Percentiles rank a stretch among this genome's conserved stretches.
Conservation (phyloP, 176 grass and related monocot genomes). For the Avena eriantha region DNA sequence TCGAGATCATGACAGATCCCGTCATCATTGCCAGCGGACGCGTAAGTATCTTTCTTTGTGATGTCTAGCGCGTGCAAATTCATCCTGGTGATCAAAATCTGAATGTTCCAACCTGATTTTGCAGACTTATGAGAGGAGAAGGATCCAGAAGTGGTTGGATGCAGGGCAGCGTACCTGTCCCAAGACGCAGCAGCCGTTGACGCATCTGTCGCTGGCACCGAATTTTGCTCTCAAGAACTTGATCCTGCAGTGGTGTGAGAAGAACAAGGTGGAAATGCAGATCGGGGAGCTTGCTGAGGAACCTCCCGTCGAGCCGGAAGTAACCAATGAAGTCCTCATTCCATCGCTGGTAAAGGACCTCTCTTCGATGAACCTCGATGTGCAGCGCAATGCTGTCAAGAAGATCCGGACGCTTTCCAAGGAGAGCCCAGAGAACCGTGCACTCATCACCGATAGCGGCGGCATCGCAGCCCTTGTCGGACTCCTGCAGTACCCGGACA, state of each 20-base stretch:
- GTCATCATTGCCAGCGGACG: conserved; percentile 65
- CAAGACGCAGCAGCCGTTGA: conserved; percentile 66
- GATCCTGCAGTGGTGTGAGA: conserved; percentile 77
- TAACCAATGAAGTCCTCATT: conserved; percentile 44
- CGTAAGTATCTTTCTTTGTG: conserved; percentile 25
- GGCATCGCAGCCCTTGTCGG: conserved; percentile 59
- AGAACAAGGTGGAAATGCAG: conserved; percentile 62
- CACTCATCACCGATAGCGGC: conserved; percentile 40
- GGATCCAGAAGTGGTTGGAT: conserved; percentile 72
- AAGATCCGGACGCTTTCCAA: conserved; percentile 76
- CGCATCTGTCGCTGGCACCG: conserved; percentile 60
- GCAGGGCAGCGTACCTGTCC: conserved; percentile 70
- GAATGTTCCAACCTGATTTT: neutral
- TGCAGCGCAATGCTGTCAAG: conserved; percentile 64
- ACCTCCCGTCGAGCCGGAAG: neutral
- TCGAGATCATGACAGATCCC: conserved; percentile 76
- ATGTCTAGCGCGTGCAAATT: neutral
- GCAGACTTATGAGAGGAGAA: conserved; percentile 71
- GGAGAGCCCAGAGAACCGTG: conserved; percentile 65
- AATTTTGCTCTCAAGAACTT: conserved; percentile 73
- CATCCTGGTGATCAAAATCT: conserved; percentile 1
- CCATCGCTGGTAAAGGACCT: conserved; percentile 58
- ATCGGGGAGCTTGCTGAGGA: conserved; percentile 34
- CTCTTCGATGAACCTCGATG: conserved; percentile 59
- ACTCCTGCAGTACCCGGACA: conserved; percentile 60